Evolutionary conservation across 2,329 filamentous ascomycete species (phyloP), one percentile per base, ranked within the genome.

Genomic region (Phoma sp.): DNA sequence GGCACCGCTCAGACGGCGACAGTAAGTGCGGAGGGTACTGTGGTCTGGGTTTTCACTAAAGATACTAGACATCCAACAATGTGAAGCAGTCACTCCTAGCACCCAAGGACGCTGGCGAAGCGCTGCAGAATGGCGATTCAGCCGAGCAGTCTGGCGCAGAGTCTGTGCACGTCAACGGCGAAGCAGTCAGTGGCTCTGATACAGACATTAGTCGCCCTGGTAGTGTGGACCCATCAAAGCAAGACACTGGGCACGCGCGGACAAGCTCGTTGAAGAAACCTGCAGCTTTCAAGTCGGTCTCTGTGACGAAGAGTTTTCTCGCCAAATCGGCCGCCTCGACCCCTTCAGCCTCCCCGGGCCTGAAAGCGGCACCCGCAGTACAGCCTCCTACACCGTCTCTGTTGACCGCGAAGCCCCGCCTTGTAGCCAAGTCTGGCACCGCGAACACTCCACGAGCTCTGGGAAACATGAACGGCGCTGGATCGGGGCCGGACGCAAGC

Each of bases 301-400:
- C 90, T 5, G 89, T 93, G 62, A 93, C 93, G 62, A 92, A 90
- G 76, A 92, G 86, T 36, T 96, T 93, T 70, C 81, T 95, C n/a
- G 85, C 89, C 56, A 93, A 93, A 74, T 82, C 85, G 20, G 80
- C 78, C 17, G 73, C 83, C n/a, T 75, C 82, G n/a, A 75, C 78
- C 28, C 77, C 83, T 9, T 65, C 76, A 29, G 72, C 80, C 32
- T 84, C 84, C 68, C 62, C 74, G 28, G 78, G 81, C 33, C 84
- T 87, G 38, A 87, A 86, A 78, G 74, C 82, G 80, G 60, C 72
- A 73, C 11, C 65, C 6, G 48, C 62, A 21, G 69, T 68, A 26
- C 71, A 71, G 36, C 46, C 53, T 28, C 53, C 47, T 7, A 67
- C 81, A 12, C 76, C 80, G 42, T 76, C 83, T 1, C 74, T 81